Percentiles rank a stretch among this genome's conserved stretches.
phyloP scores from a whole-genome alignment of 306 rosid genomes.

The Pyrus pyrifolia region DNA sequence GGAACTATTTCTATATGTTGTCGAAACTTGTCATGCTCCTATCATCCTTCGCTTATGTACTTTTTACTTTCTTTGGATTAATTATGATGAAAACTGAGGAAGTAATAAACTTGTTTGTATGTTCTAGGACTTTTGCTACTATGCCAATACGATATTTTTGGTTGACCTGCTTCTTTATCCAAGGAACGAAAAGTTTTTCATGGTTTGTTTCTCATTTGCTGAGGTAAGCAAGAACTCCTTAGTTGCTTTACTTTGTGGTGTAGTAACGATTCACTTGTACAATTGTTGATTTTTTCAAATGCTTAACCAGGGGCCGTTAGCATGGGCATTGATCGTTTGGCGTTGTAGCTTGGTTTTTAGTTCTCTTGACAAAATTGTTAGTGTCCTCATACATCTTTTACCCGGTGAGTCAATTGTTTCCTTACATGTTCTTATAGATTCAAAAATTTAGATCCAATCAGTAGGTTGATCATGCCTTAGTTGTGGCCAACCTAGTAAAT shows the following conservation, averaged over 20 bases:
- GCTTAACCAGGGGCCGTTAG: slow-evolving; percentile 81
- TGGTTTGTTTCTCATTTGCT: slow-evolving; percentile 92
- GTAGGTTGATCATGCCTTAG: background rate
- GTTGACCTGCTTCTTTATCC: slow-evolving; percentile 68
- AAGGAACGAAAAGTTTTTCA: slow-evolving; percentile 77
- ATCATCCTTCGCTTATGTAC: background rate
- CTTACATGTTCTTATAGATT: background rate
- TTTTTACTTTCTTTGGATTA: background rate
- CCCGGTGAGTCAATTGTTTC: slow-evolving; percentile 54
- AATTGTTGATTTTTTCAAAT: slow-evolving; percentile 22
- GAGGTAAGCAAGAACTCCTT: slow-evolving; percentile 52
- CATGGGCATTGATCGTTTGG: slow-evolving; percentile 97
- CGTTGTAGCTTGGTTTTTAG: slow-evolving; percentile 98
- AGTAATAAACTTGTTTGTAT: slow-evolving; percentile 20
- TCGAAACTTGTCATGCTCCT: background rate
- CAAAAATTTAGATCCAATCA: background rate
- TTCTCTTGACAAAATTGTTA: slow-evolving; percentile 76
- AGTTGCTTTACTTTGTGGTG: slow-evolving; percentile 7
- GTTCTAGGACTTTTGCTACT: slow-evolving; percentile 87
- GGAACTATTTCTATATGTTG: background rate
- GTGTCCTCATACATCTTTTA: slow-evolving; percentile 92
- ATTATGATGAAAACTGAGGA: slow-evolving; percentile 4
- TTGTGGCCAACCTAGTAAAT: background rate
- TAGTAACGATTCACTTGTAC: slow-evolving; percentile 7
- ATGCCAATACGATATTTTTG: slow-evolving; percentile 90